Evolutionary conservation across 164 flowering plant species (phyloP).

Genomic region (Hamamelis virginiana): DNA sequence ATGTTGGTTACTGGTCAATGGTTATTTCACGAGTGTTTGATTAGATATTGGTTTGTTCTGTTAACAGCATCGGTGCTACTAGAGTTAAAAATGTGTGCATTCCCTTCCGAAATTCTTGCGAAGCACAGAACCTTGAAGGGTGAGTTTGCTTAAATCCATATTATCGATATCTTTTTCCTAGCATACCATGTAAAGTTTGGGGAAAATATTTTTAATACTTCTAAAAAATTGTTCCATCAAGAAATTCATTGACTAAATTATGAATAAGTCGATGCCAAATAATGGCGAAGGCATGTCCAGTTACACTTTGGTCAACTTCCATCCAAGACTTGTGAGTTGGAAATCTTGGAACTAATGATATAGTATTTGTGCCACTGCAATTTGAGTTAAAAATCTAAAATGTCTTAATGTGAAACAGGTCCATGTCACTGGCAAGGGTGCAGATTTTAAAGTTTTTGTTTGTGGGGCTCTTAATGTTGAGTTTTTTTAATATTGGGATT

Average conservation of each 20-base stretch:
- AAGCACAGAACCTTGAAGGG: conserved; percentile 33
- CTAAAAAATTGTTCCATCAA: not conserved
- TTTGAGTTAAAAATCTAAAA: too few species aligned
- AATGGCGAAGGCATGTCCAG: not conserved
- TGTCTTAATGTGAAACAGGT: too few species aligned
- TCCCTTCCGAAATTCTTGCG: conserved; percentile 27
- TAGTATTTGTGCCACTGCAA: too few species aligned
- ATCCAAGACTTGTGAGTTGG: not conserved
- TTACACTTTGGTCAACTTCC: not conserved
- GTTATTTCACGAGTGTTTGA: not conserved
- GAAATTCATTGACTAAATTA: too few species aligned
- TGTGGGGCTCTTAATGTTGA: not conserved
- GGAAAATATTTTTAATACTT: too few species aligned
- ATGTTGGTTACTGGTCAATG: not conserved
- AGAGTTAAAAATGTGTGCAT: conserved; percentile 34
- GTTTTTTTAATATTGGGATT: not conserved
- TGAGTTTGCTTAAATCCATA: conserved; percentile 15
- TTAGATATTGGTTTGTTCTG: conserved; percentile 1
- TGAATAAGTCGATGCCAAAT: not conserved
- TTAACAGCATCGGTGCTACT: conserved; percentile 35
- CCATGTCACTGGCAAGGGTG: too few species aligned
- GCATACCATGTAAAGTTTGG: too few species aligned
- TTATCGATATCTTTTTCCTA: not conserved
- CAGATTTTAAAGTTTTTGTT: not conserved
- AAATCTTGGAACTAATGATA: not conserved